Evolutionary conservation across 345 rosid genomes (phyloP), one percentile per base, ranked within the genome.

Genomic region (Noccaea bulbosa): DNA sequence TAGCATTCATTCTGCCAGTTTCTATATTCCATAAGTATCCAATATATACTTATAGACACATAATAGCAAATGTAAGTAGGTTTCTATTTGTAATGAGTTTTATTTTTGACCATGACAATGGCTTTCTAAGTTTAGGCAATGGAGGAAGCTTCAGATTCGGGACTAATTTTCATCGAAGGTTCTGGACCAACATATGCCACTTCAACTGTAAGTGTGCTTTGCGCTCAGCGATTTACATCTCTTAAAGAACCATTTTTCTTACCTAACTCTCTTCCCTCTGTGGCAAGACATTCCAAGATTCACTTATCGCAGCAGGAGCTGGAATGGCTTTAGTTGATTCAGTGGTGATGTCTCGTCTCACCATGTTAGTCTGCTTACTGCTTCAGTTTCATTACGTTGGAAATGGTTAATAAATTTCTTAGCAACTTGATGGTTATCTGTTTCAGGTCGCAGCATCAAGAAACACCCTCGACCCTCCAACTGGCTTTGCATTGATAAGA

Each of bases 151-250:
- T 83, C 86, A 8, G 69, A 86, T 66, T 70, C 85, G 47, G 98
- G 97, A 65, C 72, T 90, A 73, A 85, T 90, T 43, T 74, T 76
- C 65, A 90, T 93, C 27, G 98, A 93, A 34, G 87, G 97, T 32
- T 82, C 93, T 10, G 98, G 93, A 71, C 98, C 96, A 69, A 93
- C 98, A 43, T 93, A 93, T 79, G 98, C 97, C 54, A 93, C 98
- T 80, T 47, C 86, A 14, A 84, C 86, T 7, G 98, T 90, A 78
- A 81, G 86, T 82, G 86, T 82, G 3, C 49, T 41, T 49, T 39
- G 47, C 48, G 41, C 59, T 77, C 67, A 48, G 47, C 6, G 1
- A 38, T 33, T 69, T 41, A 12, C 46, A 41, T 60, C 73, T 41
- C 49, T 8, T 6, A 0, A 67, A 17, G 14, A 52, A 47, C 16